Evolutionary conservation across 2,329 filamentous ascomycete genomes (phyloP), one percentile per base, ranked within the genome.

Genomic region (Aspergillus fijiensis): DNA sequence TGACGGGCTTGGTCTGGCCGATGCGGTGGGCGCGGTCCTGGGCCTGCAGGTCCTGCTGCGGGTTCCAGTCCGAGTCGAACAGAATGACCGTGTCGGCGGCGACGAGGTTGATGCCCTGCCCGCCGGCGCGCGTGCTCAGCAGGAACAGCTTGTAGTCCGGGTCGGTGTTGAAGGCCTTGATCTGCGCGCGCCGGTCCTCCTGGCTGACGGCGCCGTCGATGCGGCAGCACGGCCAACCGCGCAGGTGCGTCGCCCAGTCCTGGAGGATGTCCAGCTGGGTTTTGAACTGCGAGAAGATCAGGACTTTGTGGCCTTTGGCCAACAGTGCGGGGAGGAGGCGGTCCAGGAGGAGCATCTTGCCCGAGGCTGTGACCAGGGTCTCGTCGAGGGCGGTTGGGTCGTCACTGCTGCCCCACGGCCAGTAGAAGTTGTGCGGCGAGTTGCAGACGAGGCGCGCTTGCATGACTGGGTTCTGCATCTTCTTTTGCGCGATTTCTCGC

Each of bases 201-300:
- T 97, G 93, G 0, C 89, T 83, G 4, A 98, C 91, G 0, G 86
- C 88, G 11, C 95, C 95, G 68, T 98, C 95, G 57, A 99, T 96
- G 5, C 95, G 91, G 70, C 93, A 96, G 25, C 89, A 84, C 1
- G 87, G 85, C 91, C 92, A 97, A 1, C 81, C 79, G 7, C 91
- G 88, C 1, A 98, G 83, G n/a, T 87, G 84, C 3, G 79, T 80
- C 51, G 92, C 92, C 78, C 96, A 99, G 58, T 94, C 89, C 63
- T 96, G 87, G 0, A 99, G 81, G 2, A 99, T 89, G 70, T 98
- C 92, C 0, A 99, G 85, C 64, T 96, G 93, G 0, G 89, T 96
- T 60, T 93, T 96, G 79, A 99, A 99, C 71, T 99, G 95, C 0
- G 91, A 96, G 76, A 99, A 99, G 55, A 99, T 92, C 50, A 99